These are phyloP conservation scores for Canna indica DNA, from an alignment of 176 grass and related monocot genomes.

Conservation along the genomic window DNA sequence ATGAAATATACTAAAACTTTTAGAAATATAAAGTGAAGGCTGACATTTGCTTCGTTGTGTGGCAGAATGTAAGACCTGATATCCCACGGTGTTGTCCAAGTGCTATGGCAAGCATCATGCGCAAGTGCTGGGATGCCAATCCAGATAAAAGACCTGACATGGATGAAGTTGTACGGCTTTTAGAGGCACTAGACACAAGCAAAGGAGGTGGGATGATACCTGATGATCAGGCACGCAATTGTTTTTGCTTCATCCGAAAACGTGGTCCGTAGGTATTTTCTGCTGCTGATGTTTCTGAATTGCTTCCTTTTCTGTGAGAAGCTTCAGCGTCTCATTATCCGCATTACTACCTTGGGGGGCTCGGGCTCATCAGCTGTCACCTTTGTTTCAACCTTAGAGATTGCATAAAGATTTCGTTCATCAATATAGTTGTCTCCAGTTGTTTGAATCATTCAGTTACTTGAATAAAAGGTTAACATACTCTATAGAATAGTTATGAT, in stretches of 20 bases:
- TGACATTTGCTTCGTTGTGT: neutral
- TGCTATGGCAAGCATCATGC: slow-evolving; percentile 56
- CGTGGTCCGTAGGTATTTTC: slow-evolving; percentile 37
- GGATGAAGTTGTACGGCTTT: slow-evolving; percentile 57
- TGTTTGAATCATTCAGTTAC: neutral
- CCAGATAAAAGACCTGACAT: slow-evolving; percentile 63
- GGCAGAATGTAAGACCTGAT: slow-evolving; percentile 45
- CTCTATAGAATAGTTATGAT: neutral
- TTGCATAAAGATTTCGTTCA: neutral
- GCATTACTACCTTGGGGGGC: too few relatives aligned
- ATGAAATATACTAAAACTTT: too few relatives aligned
- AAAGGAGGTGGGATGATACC: slow-evolving; percentile 77
- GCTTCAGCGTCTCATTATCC: neutral
- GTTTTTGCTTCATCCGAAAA: slow-evolving; percentile 47
- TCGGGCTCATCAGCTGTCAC: too few relatives aligned
- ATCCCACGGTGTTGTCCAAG: slow-evolving; percentile 62
- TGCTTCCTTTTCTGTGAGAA: neutral
- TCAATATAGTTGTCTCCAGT: neutral
- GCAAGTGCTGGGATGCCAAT: slow-evolving; percentile 74
- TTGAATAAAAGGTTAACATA: neutral
- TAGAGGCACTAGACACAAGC: slow-evolving; percentile 55
- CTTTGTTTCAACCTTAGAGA: too few relatives aligned
- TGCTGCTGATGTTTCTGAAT: neutral
- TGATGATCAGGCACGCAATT: slow-evolving; percentile 36
- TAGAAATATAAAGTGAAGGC: neutral